These are phyloP conservation scores for Parachaetomium inaequale DNA, from an alignment of 495 filamentous ascomycete genomes.

Conservation along the genomic window DNA sequence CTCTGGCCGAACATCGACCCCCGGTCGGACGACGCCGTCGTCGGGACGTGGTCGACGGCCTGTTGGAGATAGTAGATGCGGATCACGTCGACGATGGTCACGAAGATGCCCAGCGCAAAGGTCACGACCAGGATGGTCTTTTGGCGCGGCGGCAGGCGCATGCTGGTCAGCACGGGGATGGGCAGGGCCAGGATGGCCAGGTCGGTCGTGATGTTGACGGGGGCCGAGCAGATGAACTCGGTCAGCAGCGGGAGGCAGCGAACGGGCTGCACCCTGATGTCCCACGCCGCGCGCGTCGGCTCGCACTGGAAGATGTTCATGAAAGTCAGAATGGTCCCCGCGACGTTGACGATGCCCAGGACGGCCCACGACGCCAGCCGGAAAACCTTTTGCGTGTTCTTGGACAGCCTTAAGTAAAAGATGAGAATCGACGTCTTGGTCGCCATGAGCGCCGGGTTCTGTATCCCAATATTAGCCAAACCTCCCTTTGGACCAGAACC, in stretches of 20 bases:
- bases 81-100: slow-evolving; percentile 82
- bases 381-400: slow-evolving; percentile 64
- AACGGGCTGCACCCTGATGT: slow-evolving; percentile 39
- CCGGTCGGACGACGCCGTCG: slow-evolving; percentile 25
- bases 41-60: slow-evolving; percentile 47
- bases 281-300: slow-evolving; percentile 64
- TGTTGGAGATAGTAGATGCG: slow-evolving; percentile 85
- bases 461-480: slow-evolving; percentile 8
- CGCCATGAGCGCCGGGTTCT: slow-evolving; percentile 87
- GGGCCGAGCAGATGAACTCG: slow-evolving; percentile 77
- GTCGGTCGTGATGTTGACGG: slow-evolving; percentile 83
- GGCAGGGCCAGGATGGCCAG: slow-evolving; percentile 78
- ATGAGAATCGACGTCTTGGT: slow-evolving; percentile 89
- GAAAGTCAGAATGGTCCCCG: slow-evolving; percentile 74
- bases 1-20: slow-evolving; percentile 35
- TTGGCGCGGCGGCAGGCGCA: slow-evolving; percentile 77
- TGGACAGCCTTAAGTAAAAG: slow-evolving; percentile 79
- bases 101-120: slow-evolving; percentile 80
- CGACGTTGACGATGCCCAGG: slow-evolving; percentile 68
- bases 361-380: slow-evolving; percentile 67
- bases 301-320: slow-evolving; percentile 86
- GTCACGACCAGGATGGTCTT: slow-evolving; percentile 80
- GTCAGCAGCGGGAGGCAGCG: slow-evolving; percentile 72
- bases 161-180: slow-evolving; percentile 79
- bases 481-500: not conserved